These are phyloP conservation scores for Trichocladium antarcticum DNA, from an alignment of 495 filamentous ascomycete genomes.

Conservation along the genomic window DNA sequence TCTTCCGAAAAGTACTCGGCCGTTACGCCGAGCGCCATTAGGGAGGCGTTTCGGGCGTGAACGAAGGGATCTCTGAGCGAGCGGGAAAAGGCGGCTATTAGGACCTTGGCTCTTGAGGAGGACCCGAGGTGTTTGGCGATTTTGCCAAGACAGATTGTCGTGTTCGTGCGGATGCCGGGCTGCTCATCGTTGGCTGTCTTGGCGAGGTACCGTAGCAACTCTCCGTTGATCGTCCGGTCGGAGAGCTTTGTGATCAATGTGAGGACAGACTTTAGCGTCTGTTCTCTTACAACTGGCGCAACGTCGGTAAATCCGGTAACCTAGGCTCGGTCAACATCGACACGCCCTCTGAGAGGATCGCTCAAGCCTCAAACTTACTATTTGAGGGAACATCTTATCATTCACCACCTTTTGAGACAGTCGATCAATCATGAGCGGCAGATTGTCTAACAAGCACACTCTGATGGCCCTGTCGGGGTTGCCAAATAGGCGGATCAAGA, in stretches of 20 bases:
- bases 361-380: constrained; percentile 43
- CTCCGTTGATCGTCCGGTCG: constrained; percentile 86
- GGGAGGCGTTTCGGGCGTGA: constrained; percentile 78
- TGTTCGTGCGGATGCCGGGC: constrained; percentile 94
- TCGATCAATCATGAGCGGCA: constrained; percentile 84
- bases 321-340: constrained; percentile 16
- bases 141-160: constrained; percentile 91
- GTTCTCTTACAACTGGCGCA: constrained; percentile 83
- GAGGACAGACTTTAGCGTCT: constrained; percentile 88
- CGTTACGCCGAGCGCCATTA: constrained; percentile 77
- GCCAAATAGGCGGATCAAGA: constrained; percentile 75
- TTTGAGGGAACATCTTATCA: constrained; percentile 91
- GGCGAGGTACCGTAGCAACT: constrained; percentile 79
- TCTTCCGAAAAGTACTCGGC: constrained; percentile 79
- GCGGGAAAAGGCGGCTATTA: constrained; percentile 81
- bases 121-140: constrained; percentile 81
- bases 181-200: constrained; percentile 97
- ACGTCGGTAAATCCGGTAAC: constrained; percentile 87
- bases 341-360: neutral
- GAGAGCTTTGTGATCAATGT: constrained; percentile 77
- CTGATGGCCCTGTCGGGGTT: constrained; percentile 87
- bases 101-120: constrained; percentile 73
- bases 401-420: constrained; percentile 83
- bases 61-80: constrained; percentile 88
- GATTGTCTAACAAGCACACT: constrained; percentile 80